Evolutionary conservation across 2,329 filamentous ascomycete genomes (phyloP).

Genomic region (Zasmidium citrigriseum): DNA sequence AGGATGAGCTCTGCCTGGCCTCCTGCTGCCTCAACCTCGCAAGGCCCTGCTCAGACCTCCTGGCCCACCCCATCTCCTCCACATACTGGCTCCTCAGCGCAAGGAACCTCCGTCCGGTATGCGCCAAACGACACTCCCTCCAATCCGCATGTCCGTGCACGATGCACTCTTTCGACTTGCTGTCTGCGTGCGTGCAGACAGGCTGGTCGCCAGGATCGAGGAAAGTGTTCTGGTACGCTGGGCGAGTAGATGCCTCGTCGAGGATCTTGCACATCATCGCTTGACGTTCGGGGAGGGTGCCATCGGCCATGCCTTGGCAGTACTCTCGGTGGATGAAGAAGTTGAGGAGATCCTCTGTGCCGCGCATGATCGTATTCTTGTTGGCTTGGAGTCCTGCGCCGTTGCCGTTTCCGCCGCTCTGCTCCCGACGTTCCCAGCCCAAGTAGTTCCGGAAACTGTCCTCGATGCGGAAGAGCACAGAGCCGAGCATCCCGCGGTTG

Average conservation of each 20-base stretch:
- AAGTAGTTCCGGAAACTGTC: slow-evolving; percentile 12
- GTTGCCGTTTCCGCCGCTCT: slow-evolving; percentile 24
- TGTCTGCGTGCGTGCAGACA: slow-evolving; percentile 7
- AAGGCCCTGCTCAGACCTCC: not conserved
- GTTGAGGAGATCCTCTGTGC: slow-evolving; percentile 1
- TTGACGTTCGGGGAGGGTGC: slow-evolving; percentile 6
- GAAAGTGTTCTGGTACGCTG: slow-evolving; percentile 10
- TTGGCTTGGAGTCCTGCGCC: slow-evolving; percentile 17
- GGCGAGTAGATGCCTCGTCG: not conserved
- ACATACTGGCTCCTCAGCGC: not conserved
- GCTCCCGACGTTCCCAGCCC: slow-evolving; percentile 16
- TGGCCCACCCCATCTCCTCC: not conserved
- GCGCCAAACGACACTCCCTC: slow-evolving; percentile 14
- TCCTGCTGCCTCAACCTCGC: not conserved
- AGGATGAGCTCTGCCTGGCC: too few species aligned
- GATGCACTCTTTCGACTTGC: slow-evolving; percentile 13
- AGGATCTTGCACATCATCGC: slow-evolving; percentile 2
- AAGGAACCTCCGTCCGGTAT: not conserved
- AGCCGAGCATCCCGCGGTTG: slow-evolving; percentile 15
- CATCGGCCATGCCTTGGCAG: slow-evolving; percentile 6
- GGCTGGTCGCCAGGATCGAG: slow-evolving; percentile 2
- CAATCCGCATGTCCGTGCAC: slow-evolving; percentile 17
- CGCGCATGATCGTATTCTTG: slow-evolving; percentile 20
- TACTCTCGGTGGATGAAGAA: slow-evolving; percentile 6
- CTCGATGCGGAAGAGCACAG: slow-evolving; percentile 15